Conservation (phyloP, 192 early-diverging fungal genomes). For the Physocladia obscura region DNA sequence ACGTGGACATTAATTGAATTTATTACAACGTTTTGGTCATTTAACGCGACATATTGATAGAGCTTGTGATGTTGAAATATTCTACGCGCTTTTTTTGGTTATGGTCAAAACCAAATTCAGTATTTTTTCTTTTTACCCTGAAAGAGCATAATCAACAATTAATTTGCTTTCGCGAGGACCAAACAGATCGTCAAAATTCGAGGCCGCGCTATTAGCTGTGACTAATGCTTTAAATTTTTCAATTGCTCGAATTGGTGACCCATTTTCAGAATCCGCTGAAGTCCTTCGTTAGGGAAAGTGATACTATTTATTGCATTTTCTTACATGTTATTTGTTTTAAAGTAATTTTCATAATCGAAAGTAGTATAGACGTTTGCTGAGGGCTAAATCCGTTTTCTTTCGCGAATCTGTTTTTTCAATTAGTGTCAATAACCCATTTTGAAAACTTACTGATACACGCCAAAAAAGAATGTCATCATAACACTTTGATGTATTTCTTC, state of each 20-base stretch:
- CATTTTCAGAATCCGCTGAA: neutral
- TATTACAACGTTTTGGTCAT: neutral
- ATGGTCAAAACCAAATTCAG: conserved; percentile 79
- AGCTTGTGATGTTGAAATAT: too few relatives aligned
- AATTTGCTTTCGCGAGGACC: conserved; percentile 12
- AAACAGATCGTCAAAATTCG: conserved; percentile 24
- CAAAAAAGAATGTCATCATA: neutral
- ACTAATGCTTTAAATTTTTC: conserved; percentile 23
- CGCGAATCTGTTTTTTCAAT: conserved; percentile 21
- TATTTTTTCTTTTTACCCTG: too few relatives aligned
- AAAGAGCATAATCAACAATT: conserved; percentile 26
- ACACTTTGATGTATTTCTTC: neutral
- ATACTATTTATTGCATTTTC: neutral
- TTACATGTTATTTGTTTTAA: conserved; percentile 11
- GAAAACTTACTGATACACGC: conserved; percentile 2
- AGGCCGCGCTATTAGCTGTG: conserved; percentile 10
- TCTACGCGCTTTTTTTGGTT: conserved; percentile 67
- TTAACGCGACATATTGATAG: conserved; percentile 13
- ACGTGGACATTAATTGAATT: neutral
- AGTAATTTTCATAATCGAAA: conserved; percentile 32
- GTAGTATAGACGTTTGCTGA: conserved; percentile 21
- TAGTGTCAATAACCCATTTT: neutral
- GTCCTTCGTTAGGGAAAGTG: too few relatives aligned
- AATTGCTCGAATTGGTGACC: neutral
- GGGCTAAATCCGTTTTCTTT: conserved; percentile 29